Base-by-base conservation (phyloP, 805 yeast genomes). In the Wickerhamomyces tratensis region DNA sequence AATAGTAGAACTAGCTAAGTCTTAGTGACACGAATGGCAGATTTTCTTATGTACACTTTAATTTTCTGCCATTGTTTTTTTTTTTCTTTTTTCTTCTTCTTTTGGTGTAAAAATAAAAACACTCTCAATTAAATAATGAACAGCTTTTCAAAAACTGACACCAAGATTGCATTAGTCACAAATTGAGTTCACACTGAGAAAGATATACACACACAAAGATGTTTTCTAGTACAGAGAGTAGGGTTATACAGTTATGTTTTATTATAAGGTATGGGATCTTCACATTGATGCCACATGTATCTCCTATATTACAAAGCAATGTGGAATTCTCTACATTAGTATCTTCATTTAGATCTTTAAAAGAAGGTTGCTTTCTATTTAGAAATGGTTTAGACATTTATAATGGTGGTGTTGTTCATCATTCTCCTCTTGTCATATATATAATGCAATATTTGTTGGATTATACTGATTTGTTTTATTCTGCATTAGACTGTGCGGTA, bases 371-470 rank as follows among this genome's bases (percentile, higher is more conserved):
- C 10, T 85, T 73, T 50, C 69, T 85, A 40, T 62, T 76, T 43
- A 58, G 67, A 4, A 72, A 79, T 51, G 70, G 69, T 20, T 66
- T 83, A 40, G 71, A 79, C 39, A 77, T 87, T 8, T 91, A 87
- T 54, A 77, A 77, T 46, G 96, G 97, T 9, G 94, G 94, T 25
- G 78, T 88, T 14, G 82, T 82, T 33, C 91, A 87, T 60, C 95
- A 87, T 51, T 79, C 95, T 4, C 96, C 96, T 5, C 56, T 88
- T 15, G 53, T 91, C 25, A 70, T 86, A 33, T 63, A 69, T 3
- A 45, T 77, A 2, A 68, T 82, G 55, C 64, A 71, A 10, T 39
- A 41, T 12, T 38, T 50, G 26, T 29, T 39, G 9, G 46, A 43
- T 7, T 34, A 49, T 1, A 39, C 43, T 39, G 64, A 69, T 42